Evolutionary conservation across 169 alveolate genomes (phyloP), one percentile per base, ranked within the genome.

Genomic region (Eimeria sp.): DNA sequence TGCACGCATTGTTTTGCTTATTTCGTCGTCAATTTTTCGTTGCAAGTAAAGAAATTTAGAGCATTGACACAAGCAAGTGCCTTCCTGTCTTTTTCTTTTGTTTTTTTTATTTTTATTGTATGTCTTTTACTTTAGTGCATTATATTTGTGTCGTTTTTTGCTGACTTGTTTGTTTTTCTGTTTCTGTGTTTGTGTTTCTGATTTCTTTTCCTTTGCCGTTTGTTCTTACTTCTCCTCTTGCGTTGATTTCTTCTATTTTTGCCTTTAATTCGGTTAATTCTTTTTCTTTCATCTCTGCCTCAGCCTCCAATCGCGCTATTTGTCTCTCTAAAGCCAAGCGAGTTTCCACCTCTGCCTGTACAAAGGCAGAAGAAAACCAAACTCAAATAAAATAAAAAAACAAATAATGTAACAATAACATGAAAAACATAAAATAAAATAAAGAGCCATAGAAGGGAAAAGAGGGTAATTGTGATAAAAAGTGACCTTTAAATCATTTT

Each of bases 401-500:
- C 63, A 54, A 54, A 54, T 54, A 54, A 54, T 1, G 18, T 16
- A 54, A 54, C 40, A 34, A 34, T 34, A 34, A 34, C 0, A 34
- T 34, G 40, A 34, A 34, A 34, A 34, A 2, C 0, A 34, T 34
- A 34, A 34, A 34, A 34, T 34, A 34, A 34, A 34, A 34, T 34
- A 34, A 34, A 34, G 40, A 34, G 40, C 2, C 40, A 34, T 34
- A 34, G 2, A 34, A 34, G 3, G 40, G 40, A 34, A 34, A 34
- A 34, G 40, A 34, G 2, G 40, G 40, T 34, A 34, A 34, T 34
- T 34, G 40, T 34, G 40, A 34, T 54, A 54, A 54, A 54, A 16
- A 18, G 9, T 61, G 20, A 82, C 90, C 25, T 54, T 82, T 13
- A 82, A n/a, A 10, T 82, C 90, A 25, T 58, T 16, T 82, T 82